These are phyloP conservation scores for Gossypium bickii DNA, from an alignment of 345 rosid species.

Conservation along the genomic window DNA sequence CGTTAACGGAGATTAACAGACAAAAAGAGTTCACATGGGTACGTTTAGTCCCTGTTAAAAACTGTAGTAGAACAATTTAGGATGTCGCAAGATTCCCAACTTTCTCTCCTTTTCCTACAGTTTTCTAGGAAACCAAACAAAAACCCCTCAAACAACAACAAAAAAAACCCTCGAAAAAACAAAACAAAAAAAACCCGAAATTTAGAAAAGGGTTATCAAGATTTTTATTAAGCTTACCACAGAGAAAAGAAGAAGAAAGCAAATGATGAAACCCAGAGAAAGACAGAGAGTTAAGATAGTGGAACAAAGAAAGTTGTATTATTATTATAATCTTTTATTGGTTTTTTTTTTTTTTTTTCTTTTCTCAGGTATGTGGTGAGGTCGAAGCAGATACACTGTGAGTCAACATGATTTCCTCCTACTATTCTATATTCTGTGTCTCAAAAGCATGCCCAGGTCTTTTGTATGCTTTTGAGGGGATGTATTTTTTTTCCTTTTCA, in stretches of 20 bases:
- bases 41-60: neutral
- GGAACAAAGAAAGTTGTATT: neutral
- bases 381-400: conserved; percentile 31
- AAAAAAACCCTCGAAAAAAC: neutral
- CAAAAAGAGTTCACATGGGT: neutral
- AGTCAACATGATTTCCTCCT: conserved; percentile 48
- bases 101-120: conserved; percentile 1
- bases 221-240: neutral
- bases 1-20: conserved; percentile 9
- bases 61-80: conserved; percentile 8
- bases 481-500: neutral
- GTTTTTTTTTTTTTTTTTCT: too few species aligned
- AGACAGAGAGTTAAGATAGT: neutral
- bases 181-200: neutral
- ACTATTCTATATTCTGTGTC: conserved; percentile 13
- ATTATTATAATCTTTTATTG: neutral
- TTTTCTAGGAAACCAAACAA: conserved; percentile 23
- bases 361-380: conserved; percentile 22
- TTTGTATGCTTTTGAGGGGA: conserved; percentile 24
- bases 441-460: conserved; percentile 30
- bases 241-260: neutral
- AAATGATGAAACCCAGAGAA: neutral
- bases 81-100: conserved; percentile 17
- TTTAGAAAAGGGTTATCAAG: neutral
- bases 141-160: neutral